Evolutionary conservation across 805 yeast genomes (phyloP).

Genomic region (Osmozyma mogii): DNA sequence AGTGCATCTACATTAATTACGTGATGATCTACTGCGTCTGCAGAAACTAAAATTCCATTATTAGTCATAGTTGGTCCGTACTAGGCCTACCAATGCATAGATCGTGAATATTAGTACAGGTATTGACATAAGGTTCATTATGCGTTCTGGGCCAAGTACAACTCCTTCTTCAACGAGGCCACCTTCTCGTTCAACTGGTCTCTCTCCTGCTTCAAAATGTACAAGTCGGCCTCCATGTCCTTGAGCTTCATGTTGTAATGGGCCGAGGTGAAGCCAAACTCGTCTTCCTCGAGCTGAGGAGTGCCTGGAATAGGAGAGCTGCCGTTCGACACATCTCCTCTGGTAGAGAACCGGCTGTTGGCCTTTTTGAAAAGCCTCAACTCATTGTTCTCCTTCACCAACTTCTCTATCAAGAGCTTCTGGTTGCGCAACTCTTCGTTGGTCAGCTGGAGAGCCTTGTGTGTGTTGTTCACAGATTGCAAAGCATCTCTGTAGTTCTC

Average conservation of each 20-base stretch:
- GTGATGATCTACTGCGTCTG: too few species aligned
- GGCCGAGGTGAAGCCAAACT: conserved; percentile 29
- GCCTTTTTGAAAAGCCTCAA: conserved; percentile 45
- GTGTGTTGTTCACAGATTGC: conserved; percentile 64
- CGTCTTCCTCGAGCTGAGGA: conserved; percentile 27
- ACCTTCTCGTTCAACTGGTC: conserved; percentile 66
- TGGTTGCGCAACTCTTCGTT: conserved; percentile 63
- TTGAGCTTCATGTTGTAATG: conserved; percentile 70
- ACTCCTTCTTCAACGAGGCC: conserved; percentile 49
- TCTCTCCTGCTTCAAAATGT: conserved; percentile 73
- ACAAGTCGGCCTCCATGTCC: conserved; percentile 79
- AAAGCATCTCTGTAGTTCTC: conserved; percentile 64
- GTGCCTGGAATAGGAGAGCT: too few species aligned
- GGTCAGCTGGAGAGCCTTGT: conserved; percentile 64
- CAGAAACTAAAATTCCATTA: too few species aligned
- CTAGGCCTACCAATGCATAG: too few species aligned
- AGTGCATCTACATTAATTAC: too few species aligned
- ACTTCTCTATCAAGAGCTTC: conserved; percentile 45
- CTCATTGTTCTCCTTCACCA: conserved; percentile 64
- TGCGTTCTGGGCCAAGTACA: conserved; percentile 21
- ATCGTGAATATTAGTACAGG: too few species aligned
- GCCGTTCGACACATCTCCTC: conserved; percentile 15
- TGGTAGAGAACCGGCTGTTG: conserved; percentile 26
- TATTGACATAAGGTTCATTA: too few species aligned
- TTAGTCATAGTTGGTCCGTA: too few species aligned